A percentile compares a stretch with the other conserved stretches of the same genome.
These are phyloP conservation scores for Rostrohypoxylon terebratum DNA, from an alignment of 495 filamentous ascomycete genomes.

Conservation along the genomic window DNA sequence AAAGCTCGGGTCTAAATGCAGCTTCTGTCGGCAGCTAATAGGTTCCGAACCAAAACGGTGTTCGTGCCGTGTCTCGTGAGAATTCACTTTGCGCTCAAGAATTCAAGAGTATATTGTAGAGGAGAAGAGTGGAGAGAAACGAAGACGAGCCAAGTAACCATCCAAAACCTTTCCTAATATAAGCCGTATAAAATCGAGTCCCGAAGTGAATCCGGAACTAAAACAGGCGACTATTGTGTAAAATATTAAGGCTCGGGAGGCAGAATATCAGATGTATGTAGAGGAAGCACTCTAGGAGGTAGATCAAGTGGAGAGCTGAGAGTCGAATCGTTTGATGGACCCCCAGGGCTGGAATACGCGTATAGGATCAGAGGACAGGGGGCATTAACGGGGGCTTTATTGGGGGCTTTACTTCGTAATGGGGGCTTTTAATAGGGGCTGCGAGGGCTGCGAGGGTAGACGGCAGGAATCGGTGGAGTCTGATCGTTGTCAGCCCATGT, in stretches of 20 bases:
- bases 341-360: slow-evolving; percentile 28
- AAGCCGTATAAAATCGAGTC: slow-evolving; percentile 6
- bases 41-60: slow-evolving; percentile 11
- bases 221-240: slow-evolving; percentile 10
- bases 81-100: not conserved
- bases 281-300: slow-evolving; percentile 25
- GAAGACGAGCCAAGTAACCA: not conserved
- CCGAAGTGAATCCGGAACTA: slow-evolving; percentile 6
- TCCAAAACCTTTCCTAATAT: not conserved
- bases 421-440: slow-evolving; percentile 4
- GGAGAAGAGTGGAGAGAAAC: not conserved
- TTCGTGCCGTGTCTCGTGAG: slow-evolving; percentile 24
- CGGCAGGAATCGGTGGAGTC: slow-evolving; percentile 27
- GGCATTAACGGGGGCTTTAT: slow-evolving; percentile 24
- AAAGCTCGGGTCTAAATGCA: slow-evolving; percentile 29
- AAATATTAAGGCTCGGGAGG: slow-evolving; percentile 12
- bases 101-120: too few relatives aligned
- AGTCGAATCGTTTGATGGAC: slow-evolving; percentile 3
- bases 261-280: slow-evolving; percentile 20
- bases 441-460: slow-evolving; percentile 16
- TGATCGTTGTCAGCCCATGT: slow-evolving; percentile 44
- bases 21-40: slow-evolving; percentile 21
- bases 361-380: slow-evolving; percentile 24
- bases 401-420: too few relatives aligned
- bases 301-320: slow-evolving; percentile 46